Base-by-base conservation (phyloP, 257 asterid species). In the Ballota nigra region DNA sequence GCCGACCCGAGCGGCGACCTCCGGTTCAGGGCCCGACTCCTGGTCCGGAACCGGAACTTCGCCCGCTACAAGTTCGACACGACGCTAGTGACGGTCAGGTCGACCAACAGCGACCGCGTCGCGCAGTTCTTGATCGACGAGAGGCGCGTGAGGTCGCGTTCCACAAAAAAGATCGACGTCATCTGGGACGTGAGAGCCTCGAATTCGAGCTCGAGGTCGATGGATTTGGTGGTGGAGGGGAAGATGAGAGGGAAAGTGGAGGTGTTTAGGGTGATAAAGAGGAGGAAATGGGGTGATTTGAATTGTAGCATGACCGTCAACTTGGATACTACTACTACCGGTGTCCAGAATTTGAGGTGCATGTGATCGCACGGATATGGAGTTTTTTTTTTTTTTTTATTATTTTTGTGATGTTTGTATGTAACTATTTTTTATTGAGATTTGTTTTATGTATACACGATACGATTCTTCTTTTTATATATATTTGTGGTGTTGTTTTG, bases 181-280 rank as follows among this genome's bases (percentile, higher is more conserved):
- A 28, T 59, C 2, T 64, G 53, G 36, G 31, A 64, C 10, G 24
- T 64, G n/a, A 12, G 36, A 15, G 5, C 24, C 8, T 0, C 23
- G 70, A 45, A 64, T 3, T 26, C 33, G 57, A 64, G 57, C 16
- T 36, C 69, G 38, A 28, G 41, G 22, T 15, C 23, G 8, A 5
- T 45, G 23, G 70, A 20, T 41, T 41, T 45, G 70, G 15, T 13
- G 15, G 36, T 38, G 26, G 57, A 41, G 70, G 72, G 51, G 4
- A 41, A 3, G 53, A 11, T 76, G 68, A 70, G 43, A 0, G 76
- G 80, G 47, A 76, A 63, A 16, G 76, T 76, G 63, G 68, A 76
- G 7, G 36, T 76, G 57, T 53, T 76, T 71, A 76, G 66, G 73
- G 28, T 76, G 6, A 70, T 76, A 3, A 76, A 70, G 72, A 76